These are phyloP conservation scores for Quercus parvula DNA, from an alignment of 306 rosid species.

Conservation along the genomic window DNA sequence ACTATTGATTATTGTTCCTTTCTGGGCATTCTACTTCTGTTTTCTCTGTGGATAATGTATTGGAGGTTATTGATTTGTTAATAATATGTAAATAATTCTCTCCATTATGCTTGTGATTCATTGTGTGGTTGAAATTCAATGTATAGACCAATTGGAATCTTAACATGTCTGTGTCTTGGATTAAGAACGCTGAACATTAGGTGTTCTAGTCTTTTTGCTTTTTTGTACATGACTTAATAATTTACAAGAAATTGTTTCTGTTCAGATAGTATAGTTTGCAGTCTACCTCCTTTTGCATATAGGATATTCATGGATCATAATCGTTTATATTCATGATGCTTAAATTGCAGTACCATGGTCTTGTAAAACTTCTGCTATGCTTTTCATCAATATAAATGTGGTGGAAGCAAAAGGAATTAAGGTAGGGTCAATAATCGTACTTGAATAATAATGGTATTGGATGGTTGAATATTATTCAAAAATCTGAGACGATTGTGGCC, in stretches of 20 bases:
- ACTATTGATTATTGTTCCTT: slow-evolving; percentile 10
- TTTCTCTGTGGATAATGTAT: slow-evolving; percentile 20
- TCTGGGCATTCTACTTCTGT: slow-evolving; percentile 12
- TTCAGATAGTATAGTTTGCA: not conserved
- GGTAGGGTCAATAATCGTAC: too few species aligned
- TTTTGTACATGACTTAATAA: not conserved
- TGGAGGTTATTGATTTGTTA: slow-evolving; percentile 12
- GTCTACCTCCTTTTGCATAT: not conserved
- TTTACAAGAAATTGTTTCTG: not conserved
- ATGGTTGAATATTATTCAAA: not conserved
- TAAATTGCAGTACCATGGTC: not conserved
- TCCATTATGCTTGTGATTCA: not conserved
- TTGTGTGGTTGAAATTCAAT: not conserved
- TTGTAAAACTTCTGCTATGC: not conserved
- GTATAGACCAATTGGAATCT: not conserved
- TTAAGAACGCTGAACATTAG: not conserved
- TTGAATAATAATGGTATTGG: not conserved
- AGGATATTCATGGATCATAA: not conserved
- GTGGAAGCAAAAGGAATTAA: not conserved
- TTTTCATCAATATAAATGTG: not conserved
- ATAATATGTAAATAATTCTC: slow-evolving; percentile 10
- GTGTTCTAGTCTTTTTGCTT: not conserved
- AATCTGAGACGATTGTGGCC: not conserved
- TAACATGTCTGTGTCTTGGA: not conserved
- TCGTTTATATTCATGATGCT: not conserved